Base-by-base conservation (phyloP, 257 asterid species). In the Solanum verrucosum region DNA sequence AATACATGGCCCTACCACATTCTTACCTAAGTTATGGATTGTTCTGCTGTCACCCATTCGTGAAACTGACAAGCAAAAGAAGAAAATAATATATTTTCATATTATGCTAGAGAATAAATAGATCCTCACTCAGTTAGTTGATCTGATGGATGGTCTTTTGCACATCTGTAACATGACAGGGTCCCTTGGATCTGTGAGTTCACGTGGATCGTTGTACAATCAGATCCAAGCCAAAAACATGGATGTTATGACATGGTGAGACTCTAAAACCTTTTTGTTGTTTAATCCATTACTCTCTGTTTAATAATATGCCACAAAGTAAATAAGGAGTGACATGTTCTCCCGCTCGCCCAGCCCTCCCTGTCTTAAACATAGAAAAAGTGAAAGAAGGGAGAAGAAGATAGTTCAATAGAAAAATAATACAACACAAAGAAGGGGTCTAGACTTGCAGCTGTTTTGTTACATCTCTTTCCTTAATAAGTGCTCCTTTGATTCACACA, bases 151-250 rank as follows among this genome's bases (percentile, higher is more conserved):
- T 27, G 59, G 60, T 13, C 33, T 40, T 40, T 77, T 77, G 42
- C 85, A 81, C 85, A 84, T 20, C 49, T 85, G 90, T 91, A 88
- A 75, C 87, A 75, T 84, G 74, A 86, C 94, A 97, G 99, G 99
- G 75, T 94, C 99, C 82, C 93, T 97, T 72, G 98, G 99, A 67
- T 89, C 96, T 18, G 87, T 97, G 94, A 93, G 96, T 91, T 89
- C 94, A 44, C 92, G 83, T 52, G 99, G 99, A 90, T 96, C 98
- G 37, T 90, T 95, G 92, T 97, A 96, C 91, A 86, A 88, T 87
- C 95, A 93, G 81, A 87, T 42, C 85, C 87, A 91, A 20, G 87
- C 90, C 86, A 79, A 90, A 52, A 84, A 91, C 23, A 88, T 59
- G 27, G 95, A 93, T 87, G 90, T 90, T 89, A 83, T 88, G 86